Base-by-base conservation (phyloP, 2,329 filamentous ascomycete genomes). In the Ascochyta pisi region DNA sequence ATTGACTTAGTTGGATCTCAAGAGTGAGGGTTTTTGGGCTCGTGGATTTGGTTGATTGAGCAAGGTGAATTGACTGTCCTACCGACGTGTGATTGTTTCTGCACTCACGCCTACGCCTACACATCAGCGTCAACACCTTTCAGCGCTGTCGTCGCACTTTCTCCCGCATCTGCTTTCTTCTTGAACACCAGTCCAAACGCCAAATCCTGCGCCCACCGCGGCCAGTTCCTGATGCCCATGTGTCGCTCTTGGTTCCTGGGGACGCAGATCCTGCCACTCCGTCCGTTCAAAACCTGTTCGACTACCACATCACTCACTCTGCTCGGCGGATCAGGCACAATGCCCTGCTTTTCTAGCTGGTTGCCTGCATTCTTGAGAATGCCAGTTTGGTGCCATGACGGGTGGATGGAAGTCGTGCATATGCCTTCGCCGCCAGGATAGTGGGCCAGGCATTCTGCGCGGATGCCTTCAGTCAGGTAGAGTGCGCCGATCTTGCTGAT, bases 391-490 rank as follows among this genome's bases (percentile, higher is more conserved):
- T 68, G 63, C 69, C 69, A 73, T 2, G 54, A 59, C 0, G 70
- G 69, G 29, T 73, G 68, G 19, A 73, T 52, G 22, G 62, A 63
- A 1, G 68, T 68, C 2, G 67, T 71, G 48, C 69, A 66, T n/a
- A 73, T 72, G 23, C 60, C 49, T 24, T 57, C 45, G 23, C 69
- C 70, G 23, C 50, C 58, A 2, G 58, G 50, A 44, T 73, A 73
- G 31, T 62, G 63, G 6, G 62, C 35, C 1, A 69, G 56, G 40
- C 65, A 67, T 46, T 73, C 70, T 3, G 61, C 63, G 22, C 66
- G 66, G 22, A 73, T 42, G 58, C 70, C 71, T 50, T 73, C 70
- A 34, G 59, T 67, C 13, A 73, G 42, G 50, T 67, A 67, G n/a
- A 73, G 44, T 0, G 66, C 68, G 1, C 60, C 71, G 16, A 66